Evolutionary conservation across 352 stramenopile genomes (phyloP).

Genomic region (Globisporangium acanthophoron): DNA sequence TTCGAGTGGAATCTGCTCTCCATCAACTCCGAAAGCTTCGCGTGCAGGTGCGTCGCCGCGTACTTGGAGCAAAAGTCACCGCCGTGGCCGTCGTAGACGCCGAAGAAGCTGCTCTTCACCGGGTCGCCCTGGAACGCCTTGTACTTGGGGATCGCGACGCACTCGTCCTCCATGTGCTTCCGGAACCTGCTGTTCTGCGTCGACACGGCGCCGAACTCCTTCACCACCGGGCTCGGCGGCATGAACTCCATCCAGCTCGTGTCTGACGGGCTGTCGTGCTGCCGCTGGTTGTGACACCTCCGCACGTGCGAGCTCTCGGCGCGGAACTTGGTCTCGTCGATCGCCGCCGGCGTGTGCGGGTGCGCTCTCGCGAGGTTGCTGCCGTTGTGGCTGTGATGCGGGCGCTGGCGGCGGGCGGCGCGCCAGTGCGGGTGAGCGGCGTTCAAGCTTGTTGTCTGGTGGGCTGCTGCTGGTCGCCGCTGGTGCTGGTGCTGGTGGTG

Average conservation of each 20-base stretch:
- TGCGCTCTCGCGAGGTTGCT: slow-evolving; percentile 1
- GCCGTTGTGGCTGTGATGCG: not conserved
- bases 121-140: slow-evolving; percentile 49
- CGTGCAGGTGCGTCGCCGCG: slow-evolving; percentile 63
- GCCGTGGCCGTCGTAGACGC: slow-evolving; percentile 78
- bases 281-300: slow-evolving; percentile 3
- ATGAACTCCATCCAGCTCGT: slow-evolving; percentile 19
- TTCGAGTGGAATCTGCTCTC: slow-evolving; percentile 34
- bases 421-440: slow-evolving; percentile 10
- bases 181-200: slow-evolving; percentile 79
- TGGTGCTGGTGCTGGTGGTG: slow-evolving; percentile 6
- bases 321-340: slow-evolving; percentile 11
- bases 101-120: slow-evolving; percentile 74
- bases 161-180: slow-evolving; percentile 83
- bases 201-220: slow-evolving; percentile 66
- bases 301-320: slow-evolving; percentile 6
- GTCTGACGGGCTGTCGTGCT: slow-evolving; percentile 13
- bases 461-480: not conserved
- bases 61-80: slow-evolving; percentile 80
- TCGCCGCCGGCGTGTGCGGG: not conserved
- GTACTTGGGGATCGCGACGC: slow-evolving; percentile 67
- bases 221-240: slow-evolving; percentile 37
- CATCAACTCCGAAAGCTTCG: slow-evolving; percentile 40
- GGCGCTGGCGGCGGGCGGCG: slow-evolving; percentile 7
- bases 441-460: not conserved